phyloP scores from a whole-genome alignment of 768 basidiomycete genomes.

The Tricholoma hemisulphureum region DNA sequence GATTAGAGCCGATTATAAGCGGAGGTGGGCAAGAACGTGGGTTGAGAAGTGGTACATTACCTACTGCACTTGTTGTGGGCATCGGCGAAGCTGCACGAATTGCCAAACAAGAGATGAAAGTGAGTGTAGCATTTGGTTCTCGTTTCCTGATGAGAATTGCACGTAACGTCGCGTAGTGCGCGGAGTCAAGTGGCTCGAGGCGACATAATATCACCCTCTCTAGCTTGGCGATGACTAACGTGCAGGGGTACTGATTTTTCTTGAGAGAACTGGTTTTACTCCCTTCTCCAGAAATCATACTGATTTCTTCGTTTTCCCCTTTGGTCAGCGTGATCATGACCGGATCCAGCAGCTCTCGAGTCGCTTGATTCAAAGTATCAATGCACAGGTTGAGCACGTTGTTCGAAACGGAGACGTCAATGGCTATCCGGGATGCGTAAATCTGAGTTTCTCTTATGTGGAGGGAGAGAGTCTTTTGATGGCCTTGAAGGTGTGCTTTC shows the following conservation, averaged over 20 bases:
- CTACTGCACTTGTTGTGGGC: conserved; percentile 85
- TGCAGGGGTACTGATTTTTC: conserved; percentile 92
- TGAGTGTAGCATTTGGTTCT: conserved; percentile 46
- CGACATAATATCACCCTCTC: conserved; percentile 17
- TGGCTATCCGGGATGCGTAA: conserved; percentile 96
- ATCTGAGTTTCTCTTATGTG: conserved; percentile 93
- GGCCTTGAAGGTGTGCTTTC: conserved; percentile 80
- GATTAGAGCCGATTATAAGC: conserved; percentile 90
- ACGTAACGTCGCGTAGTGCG: conserved; percentile 27
- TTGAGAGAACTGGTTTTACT: not conserved
- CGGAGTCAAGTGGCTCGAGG: conserved; percentile 46
- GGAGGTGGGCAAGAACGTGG: conserved; percentile 99
- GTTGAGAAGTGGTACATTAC: conserved; percentile 89
- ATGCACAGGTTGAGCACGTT: conserved; percentile 82
- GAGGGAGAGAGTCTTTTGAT: conserved; percentile 97
- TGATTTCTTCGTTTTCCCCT: conserved; percentile 18
- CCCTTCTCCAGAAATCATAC: conserved; percentile 1
- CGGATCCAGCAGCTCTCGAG: conserved; percentile 74
- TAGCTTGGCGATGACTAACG: conserved; percentile 62
- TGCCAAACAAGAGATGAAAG: conserved; percentile 88
- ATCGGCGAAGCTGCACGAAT: conserved; percentile 93
- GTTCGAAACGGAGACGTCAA: conserved; percentile 89
- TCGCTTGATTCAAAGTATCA: conserved; percentile 78
- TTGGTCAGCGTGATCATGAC: conserved; percentile 69
- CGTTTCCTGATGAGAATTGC: conserved; percentile 46